phyloP scores from a whole-genome alignment of 225 moss, liverwort and hornwort genomes.

The Lunularia cruciata region DNA sequence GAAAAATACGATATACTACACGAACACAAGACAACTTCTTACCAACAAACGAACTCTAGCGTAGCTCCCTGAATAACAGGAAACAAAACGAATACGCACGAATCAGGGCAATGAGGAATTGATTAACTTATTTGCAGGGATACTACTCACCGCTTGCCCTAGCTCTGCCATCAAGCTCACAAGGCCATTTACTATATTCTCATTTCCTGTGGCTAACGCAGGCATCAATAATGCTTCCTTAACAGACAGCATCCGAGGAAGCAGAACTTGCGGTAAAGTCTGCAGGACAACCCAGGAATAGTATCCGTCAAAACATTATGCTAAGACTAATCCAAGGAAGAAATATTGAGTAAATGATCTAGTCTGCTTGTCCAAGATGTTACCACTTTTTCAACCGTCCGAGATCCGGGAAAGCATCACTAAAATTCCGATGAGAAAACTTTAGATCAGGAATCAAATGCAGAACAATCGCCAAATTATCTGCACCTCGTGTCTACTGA shows the following conservation, averaged over 20 bases:
- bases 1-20: too few relatives aligned
- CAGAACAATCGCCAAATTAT: neutral
- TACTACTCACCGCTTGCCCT: slow-evolving; percentile 73
- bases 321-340: too few relatives aligned
- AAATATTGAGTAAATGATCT: neutral
- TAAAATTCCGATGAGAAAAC: too few relatives aligned
- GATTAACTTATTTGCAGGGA: neutral
- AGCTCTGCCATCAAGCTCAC: slow-evolving; percentile 91
- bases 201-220: slow-evolving; percentile 72
- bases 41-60: too few relatives aligned
- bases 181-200: slow-evolving; percentile 70
- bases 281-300: slow-evolving; percentile 29
- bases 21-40: too few relatives aligned
- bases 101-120: too few relatives aligned
- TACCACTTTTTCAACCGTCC: neutral
- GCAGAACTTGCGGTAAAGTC: slow-evolving; percentile 79
- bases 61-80: neutral
- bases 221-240: slow-evolving; percentile 84
- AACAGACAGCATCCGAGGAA: slow-evolving; percentile 79
- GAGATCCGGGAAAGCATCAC: neutral
- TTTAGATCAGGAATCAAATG: neutral
- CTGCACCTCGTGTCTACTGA: slow-evolving; percentile 82
- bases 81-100: neutral
- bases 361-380: neutral
- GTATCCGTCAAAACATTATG: too few relatives aligned